Base-by-base conservation (phyloP, 1,139 yeast genomes). In the Magnusiomyces paraingens region DNA sequence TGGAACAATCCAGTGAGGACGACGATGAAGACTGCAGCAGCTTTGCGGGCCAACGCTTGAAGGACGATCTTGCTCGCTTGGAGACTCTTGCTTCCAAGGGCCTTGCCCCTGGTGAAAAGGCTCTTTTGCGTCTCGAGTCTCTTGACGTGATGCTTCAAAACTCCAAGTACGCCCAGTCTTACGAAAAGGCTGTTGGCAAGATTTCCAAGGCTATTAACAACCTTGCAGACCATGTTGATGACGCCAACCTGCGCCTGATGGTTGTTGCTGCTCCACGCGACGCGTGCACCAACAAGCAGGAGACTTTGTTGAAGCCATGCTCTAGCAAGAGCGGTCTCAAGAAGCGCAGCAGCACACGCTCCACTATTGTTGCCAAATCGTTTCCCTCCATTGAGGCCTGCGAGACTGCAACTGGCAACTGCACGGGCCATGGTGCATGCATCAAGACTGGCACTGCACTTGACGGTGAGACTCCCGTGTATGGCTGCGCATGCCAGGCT, bases 361-460 rank as follows among this genome's bases (percentile, higher is more conserved):
- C 35, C 22, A 45, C 29, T 10, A 41, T 18, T n/a, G 47, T 40
- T 26, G 49, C 46, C 45, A 55, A 55, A 17, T 52, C 54, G 15
- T 56, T 32, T 44, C 35, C 21, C 26, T 68, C 81, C 26, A 76
- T 79, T 63, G 81, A 76, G 51, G 71, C 76, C 17, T 84, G 93
- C 68, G 70, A 74, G 55, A 72, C 69, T 14, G 68, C 74, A 38
- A 84, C 91, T 20, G 68, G 74, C 56, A 70, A 73, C 52, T 85
- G 93, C 70, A 76, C 80, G 32, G 76, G 79, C 45, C 88, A 81
- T 62, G 93, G 93, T n/a, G 54, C 68, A 14, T 84, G 90, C 64
- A 63, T 75, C 26, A 68, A 75, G 61, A 41, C 3, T 17, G 57
- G 55, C 12, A 58, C 70, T 26, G 70, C 71, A 22, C 32, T 26